These are phyloP conservation scores for Geranomyces michiganensis DNA, from an alignment of 192 early-diverging fungal species.

Conservation along the genomic window DNA sequence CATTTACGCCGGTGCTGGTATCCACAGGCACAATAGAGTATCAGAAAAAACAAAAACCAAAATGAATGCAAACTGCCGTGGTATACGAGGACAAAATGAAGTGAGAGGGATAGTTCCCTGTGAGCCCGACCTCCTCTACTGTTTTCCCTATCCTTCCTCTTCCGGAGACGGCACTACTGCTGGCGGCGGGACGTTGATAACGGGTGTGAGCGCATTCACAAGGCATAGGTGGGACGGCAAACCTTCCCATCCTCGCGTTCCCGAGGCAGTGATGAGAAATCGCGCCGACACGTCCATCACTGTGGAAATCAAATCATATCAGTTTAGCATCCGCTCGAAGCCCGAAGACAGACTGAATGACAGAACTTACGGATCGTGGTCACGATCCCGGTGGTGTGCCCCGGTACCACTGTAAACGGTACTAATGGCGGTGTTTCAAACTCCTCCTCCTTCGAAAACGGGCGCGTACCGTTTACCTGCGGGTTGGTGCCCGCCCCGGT, in stretches of 20 bases:
- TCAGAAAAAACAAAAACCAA: too few species aligned
- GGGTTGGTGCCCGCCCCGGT: not conserved
- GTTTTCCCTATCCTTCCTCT: not conserved
- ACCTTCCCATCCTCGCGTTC: constrained; percentile 97
- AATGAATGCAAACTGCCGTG: too few species aligned
- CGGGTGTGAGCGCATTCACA: constrained; percentile 78
- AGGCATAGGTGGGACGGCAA: constrained; percentile 78
- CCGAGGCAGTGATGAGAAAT: constrained; percentile 90
- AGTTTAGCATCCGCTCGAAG: not conserved
- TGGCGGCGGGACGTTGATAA: not conserved
- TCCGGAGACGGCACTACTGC: not conserved
- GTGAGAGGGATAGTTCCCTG: too few species aligned
- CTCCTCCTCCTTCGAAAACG: constrained; percentile 20
- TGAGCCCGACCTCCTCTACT: too few species aligned
- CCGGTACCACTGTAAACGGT: constrained; percentile 92
- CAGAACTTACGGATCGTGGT: constrained; percentile 69
- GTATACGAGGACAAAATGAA: too few species aligned
- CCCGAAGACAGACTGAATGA: not conserved
- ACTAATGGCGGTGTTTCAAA: constrained; percentile 48
- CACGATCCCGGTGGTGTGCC: constrained; percentile 87
- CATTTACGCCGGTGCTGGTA: too few species aligned
- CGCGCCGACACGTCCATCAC: constrained; percentile 72
- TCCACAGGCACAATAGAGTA: too few species aligned
- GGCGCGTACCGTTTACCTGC: not conserved
- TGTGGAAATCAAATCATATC: constrained; percentile 25